These are phyloP conservation scores for Crucibulum laeve DNA, from an alignment of 768 basidiomycete species.

Conservation along the genomic window DNA sequence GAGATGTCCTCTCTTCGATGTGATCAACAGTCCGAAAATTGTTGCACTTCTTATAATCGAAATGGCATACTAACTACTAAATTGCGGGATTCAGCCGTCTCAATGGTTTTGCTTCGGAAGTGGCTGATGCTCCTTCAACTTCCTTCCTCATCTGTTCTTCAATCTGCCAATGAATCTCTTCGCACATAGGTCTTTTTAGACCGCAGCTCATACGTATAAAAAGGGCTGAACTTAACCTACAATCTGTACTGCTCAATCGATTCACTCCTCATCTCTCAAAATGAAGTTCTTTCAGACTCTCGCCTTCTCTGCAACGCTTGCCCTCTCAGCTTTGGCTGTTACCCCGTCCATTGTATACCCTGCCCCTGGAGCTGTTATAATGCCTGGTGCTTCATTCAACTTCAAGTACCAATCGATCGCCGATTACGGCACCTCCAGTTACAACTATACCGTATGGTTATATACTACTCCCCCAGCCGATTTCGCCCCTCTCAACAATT, in stretches of 20 bases:
- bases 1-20: too few species aligned
- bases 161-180: too few species aligned
- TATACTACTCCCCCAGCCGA: conserved; percentile 23
- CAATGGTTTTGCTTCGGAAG: too few species aligned
- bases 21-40: too few species aligned
- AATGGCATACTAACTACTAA: too few species aligned
- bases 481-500: conserved; percentile 19
- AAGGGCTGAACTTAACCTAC: too few species aligned
- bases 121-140: too few species aligned
- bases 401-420: conserved; percentile 33
- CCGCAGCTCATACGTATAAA: too few species aligned
- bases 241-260: background rate
- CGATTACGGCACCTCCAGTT: conserved; percentile 39
- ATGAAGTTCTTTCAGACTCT: background rate
- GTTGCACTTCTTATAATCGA: too few species aligned
- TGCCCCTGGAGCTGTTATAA: conserved; percentile 25
- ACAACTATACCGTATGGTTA: conserved; percentile 36
- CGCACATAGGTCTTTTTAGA: too few species aligned
- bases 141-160: too few species aligned
- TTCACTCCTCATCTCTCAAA: background rate
- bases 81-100: too few species aligned
- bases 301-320: background rate
- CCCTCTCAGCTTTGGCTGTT: background rate
- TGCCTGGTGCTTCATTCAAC: conserved; percentile 34
- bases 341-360: conserved; percentile 8